phyloP scores from a whole-genome alignment of 306 rosid species.

The Hippophae tibetana region DNA sequence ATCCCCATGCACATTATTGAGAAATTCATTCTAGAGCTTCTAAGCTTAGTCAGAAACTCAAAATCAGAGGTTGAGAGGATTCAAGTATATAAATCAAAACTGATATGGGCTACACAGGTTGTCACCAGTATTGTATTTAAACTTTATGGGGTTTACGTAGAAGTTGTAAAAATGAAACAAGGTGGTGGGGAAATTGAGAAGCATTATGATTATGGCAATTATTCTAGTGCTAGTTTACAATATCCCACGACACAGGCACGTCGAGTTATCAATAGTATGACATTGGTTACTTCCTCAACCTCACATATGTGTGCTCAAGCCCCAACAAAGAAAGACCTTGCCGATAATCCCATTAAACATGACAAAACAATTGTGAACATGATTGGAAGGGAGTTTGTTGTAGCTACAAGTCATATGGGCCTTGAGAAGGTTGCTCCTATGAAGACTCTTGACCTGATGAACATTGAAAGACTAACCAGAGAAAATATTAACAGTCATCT shows the following conservation, averaged over 20 bases:
- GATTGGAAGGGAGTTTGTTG: too few species aligned
- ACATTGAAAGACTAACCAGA: constrained; percentile 35
- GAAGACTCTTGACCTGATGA: constrained; percentile 31
- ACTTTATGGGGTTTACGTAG: constrained; percentile 47
- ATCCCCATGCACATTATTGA: constrained; percentile 30
- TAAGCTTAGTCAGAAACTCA: constrained; percentile 48
- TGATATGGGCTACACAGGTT: constrained; percentile 36
- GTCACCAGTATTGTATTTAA: constrained; percentile 52
- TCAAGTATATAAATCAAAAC: constrained; percentile 44
- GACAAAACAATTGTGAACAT: too few species aligned
- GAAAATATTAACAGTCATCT: too few species aligned
- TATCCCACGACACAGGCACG: constrained; percentile 14
- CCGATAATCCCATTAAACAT: too few species aligned
- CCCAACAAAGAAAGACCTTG: too few species aligned
- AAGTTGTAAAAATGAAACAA: constrained; percentile 29
- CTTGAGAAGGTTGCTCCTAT: too few species aligned
- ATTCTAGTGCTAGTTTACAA: too few species aligned
- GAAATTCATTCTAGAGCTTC: constrained; percentile 42
- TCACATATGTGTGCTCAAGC: neutral
- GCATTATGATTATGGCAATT: too few species aligned
- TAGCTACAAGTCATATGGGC: too few species aligned
- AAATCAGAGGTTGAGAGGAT: constrained; percentile 59
- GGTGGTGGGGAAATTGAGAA: too few species aligned
- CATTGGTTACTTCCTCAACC: constrained; percentile 3
- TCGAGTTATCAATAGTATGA: constrained; percentile 44